Conservation (phyloP, 345 rosid genomes). For the Melastoma malabathricum region DNA sequence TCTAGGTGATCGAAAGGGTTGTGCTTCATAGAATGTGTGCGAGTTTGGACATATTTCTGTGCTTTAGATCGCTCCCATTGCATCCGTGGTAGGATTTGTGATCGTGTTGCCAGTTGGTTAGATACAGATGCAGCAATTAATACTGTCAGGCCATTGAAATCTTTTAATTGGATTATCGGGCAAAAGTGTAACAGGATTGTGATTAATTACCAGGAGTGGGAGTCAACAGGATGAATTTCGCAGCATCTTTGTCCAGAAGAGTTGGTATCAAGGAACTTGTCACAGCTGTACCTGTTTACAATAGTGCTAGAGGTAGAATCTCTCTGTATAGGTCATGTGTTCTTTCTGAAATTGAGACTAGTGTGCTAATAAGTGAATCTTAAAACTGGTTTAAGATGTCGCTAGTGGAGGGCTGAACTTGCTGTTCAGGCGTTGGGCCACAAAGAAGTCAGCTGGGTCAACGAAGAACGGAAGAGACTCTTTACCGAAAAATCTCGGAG, state of each 20-base stretch:
- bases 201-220: neutral
- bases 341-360: neutral
- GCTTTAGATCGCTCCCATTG: no score
- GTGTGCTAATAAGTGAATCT: neutral
- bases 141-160: no score
- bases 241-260: conserved; percentile 14
- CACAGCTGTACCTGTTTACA: conserved; percentile 14
- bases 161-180: no score
- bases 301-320: conserved; percentile 11
- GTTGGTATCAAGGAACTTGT: conserved; percentile 17
- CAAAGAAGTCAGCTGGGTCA: conserved; percentile 73
- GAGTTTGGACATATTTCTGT: no score
- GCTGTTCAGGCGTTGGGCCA: conserved; percentile 75
- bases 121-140: no score
- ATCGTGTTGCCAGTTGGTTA: no score
- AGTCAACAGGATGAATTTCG: conserved; percentile 11
- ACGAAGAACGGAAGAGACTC: conserved; percentile 86
- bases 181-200: no score
- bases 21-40: no score
- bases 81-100: no score
- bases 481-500: conserved; percentile 80
- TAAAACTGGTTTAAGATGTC: conserved; percentile 21
- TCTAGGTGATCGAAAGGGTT: no score
- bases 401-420: conserved; percentile 52
- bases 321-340: neutral